Evolutionary conservation across 176 grass and related monocot genomes (phyloP), one percentile per base, ranked within the genome.

Genomic region (Oryza meyeriana): DNA sequence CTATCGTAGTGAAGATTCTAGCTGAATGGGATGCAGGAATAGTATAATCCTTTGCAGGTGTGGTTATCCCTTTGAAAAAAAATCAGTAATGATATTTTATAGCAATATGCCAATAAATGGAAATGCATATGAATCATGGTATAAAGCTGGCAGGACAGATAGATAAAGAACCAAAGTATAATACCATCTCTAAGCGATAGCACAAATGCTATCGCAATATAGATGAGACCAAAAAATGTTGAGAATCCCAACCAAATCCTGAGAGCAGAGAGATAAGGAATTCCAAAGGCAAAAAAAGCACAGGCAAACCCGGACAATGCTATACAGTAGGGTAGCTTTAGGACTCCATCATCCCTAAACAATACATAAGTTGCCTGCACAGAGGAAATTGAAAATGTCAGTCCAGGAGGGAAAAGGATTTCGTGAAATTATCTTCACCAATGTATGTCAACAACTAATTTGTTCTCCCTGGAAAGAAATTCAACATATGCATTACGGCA

Each of bases 251-350:
- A 73, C 96, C 96, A 99, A 88, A 95, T 74, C 64, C 96, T 85
- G 25, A 99, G 88, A 76, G 96, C 96, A 59, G 96, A 99, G 52
- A 99, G 71, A 77, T 95, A 90, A 36, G 96, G 96, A 72, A 99
- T 92, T 63, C 90, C 96, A 72, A 95, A 93, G 44, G 93, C 96
- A 85, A 95, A 99, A 71, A 99, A 79, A 68, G 96, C 96, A 69
- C 96, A 99, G 61, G 95, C 74, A 73, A 91, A 81, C 57, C 96
- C 96, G 22, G 87, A 88, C 79, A 95, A 90, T 62, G 73, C 85
- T 82, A 99, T 99, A 77, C 93, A 99, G 79, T 99, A 99, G 11
- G 96, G 96, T 74, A 99, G 96, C 77, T 95, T 99, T 76, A 99
- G 85, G 55, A 33, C 48, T 20, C 69, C 91, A 9, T 93, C 96